Evolutionary conservation across 768 basidiomycete species (phyloP), one percentile per base, ranked within the genome.

Genomic region (Suillus tomentosus): DNA sequence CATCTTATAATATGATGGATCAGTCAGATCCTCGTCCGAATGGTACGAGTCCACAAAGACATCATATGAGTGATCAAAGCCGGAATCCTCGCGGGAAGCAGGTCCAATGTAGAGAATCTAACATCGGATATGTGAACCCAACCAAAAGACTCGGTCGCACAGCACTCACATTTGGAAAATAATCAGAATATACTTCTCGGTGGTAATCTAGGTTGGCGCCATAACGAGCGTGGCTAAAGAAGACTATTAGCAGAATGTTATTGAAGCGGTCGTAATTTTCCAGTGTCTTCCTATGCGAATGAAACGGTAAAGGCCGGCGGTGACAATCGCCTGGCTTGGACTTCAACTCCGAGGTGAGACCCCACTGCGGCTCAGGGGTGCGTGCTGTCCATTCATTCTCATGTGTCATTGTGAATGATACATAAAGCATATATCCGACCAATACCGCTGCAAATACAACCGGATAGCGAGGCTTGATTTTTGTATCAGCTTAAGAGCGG

Each of bases 61-160:
- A 64, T 84, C 84, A 56, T 84, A 84, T 1, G 84, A 83, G 67
- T 84, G 80, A 19, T 69, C 40, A 61, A 83, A 82, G 2, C 83
- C 84, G 8, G 70, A 69, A 59, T 85, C 83, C 63, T 84, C 81
- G 5, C 83, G 74, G 64, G 65, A 79, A 13, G 74, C 77, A 36
- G 83, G 81, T 14, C 84, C 82, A n/a, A 84, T 72, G 60, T 81
- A 84, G 10, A 85, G 61, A 40, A 84, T 82, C 81, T 83, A 54
- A 39, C 14, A 43, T 31, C 22, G 31, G 36, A 36, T 14, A 55
- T 10, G 39, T 60, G 47, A 54, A 51, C n/a, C 34, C 39, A 11
- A 22, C 11, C 15, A 34, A 34, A 34, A 63, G 47, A 47, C 31
- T 45, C 48, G 5, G 53, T 19, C 31, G 31, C 10, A 15, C 48